Conservation (phyloP, 1,284 basidiomycete genomes). For the Schizophyllum amplum region DNA sequence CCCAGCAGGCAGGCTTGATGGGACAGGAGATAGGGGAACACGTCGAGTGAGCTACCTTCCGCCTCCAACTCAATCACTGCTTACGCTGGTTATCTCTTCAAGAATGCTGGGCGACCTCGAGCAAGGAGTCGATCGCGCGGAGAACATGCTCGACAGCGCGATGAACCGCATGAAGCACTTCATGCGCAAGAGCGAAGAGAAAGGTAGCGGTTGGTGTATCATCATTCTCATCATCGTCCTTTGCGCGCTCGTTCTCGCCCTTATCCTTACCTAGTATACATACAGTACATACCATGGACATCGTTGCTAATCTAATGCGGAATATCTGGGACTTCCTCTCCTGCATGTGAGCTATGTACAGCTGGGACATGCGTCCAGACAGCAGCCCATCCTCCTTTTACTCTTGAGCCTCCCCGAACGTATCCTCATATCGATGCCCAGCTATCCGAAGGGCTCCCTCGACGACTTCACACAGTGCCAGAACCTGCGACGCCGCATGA, state of each 20-base stretch:
- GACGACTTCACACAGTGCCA: conserved; percentile 56
- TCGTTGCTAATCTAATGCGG: too few relatives aligned
- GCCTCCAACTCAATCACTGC: conserved; percentile 1
- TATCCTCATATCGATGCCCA: neutral
- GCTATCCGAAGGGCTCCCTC: conserved; percentile 32
- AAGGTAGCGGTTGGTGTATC: conserved; percentile 41
- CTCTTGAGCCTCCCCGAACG: neutral
- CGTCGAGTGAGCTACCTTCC: conserved; percentile 56
- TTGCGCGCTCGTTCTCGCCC: conserved; percentile 44
- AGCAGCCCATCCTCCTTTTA: too few relatives aligned
- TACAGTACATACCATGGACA: too few relatives aligned
- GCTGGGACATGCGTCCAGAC: too few relatives aligned
- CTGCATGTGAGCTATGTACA: too few relatives aligned
- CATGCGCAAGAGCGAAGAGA: conserved; percentile 73
- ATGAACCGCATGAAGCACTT: conserved; percentile 74
- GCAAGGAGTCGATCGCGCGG: conserved; percentile 63
- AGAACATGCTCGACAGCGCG: conserved; percentile 61
- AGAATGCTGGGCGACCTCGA: conserved; percentile 85
- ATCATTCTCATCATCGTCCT: conserved; percentile 51
- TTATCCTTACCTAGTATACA: conserved; percentile 31
- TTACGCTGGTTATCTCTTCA: conserved; percentile 6
- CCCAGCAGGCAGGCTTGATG: conserved; percentile 86
- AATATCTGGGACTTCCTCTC: too few relatives aligned
- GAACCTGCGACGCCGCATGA: neutral
- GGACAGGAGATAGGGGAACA: conserved; percentile 85